Evolutionary conservation across 495 filamentous ascomycete species (phyloP), one percentile per base, ranked within the genome.

Genomic region (Aspergillus sclerotioniger): DNA sequence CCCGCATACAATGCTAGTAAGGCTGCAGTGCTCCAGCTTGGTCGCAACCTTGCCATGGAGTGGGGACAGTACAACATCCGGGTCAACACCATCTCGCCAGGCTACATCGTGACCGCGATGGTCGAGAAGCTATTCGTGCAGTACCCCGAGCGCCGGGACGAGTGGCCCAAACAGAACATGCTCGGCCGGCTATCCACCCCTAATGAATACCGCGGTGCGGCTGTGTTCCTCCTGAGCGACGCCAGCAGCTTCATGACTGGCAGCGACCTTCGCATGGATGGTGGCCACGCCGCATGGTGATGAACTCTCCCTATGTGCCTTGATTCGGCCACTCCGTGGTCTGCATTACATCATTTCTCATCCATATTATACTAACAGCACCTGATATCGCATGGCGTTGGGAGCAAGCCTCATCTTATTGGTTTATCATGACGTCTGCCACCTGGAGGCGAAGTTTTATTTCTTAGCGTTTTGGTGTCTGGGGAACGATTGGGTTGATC

Each of bases 91-190:
- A 87, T 97, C 64, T 96, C 90, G 13, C 93, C 93, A 0, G 93
- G 93, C 32, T 98, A 98, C 69, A 96, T 97, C 62, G 84, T 94
- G 52, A 96, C 92, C n/a, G 81, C 83, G 32, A 95, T 96, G 91
- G 90, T 93, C 10, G 85, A 89, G 67, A 81, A 84, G 46, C 78
- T 96, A 31, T 93, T 96, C 62, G 75, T 86, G 43, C 67, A 86
- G 51, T 90, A 79, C 63, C 90, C 91, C 7, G 90, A 96, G 72
- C 81, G 90, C 35, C 77, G 77, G 56, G 80, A 82, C 25, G 84
- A 87, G 50, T 97, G 92, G 92, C 84, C 89, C 45, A 86, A 82
- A 64, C 85, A 92, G 67, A 96, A 96, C 67, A 96, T 96, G 92
- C 80, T 97, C 41, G 85, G 86, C 48, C 82, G 87, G 53, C 76